A percentile compares a stretch with the other conserved stretches of the same genome.
These are phyloP conservation scores for Euryodendron excelsum DNA, from an alignment of 148 eudicot genomes.

Conservation along the genomic window DNA sequence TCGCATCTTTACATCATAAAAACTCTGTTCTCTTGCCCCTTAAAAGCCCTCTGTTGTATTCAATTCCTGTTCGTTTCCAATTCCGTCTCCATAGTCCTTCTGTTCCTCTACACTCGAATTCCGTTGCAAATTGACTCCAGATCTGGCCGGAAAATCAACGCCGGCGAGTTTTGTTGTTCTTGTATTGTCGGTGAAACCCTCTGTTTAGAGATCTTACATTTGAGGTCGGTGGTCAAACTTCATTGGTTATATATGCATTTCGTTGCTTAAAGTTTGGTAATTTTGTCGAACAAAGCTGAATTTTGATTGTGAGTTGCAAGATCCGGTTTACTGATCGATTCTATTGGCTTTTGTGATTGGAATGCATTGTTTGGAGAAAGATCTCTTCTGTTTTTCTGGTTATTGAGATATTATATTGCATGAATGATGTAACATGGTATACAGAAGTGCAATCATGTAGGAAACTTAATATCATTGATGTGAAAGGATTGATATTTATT, in stretches of 20 bases:
- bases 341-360: constrained; percentile 5
- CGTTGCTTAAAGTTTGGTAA: neutral
- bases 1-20: constrained; percentile 19
- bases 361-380: neutral
- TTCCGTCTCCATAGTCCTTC: neutral
- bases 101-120: neutral
- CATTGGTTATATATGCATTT: neutral
- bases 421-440: too few species aligned
- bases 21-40: neutral
- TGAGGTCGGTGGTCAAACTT: constrained; percentile 6
- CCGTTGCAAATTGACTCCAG: constrained; percentile 16
- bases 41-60: constrained; percentile 6
- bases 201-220: constrained; percentile 7
- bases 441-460: too few species aligned
- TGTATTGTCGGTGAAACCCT: neutral
- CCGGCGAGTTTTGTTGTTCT: neutral
- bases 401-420: neutral
- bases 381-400: neutral
- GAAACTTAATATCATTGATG: neutral
- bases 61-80: neutral
- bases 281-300: neutral
- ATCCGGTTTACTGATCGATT: constrained; percentile 13
- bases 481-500: neutral
- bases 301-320: neutral
- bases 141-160: constrained; percentile 18